Base-by-base conservation (phyloP, 495 filamentous ascomycete species). In the Ramalina intermedia region DNA sequence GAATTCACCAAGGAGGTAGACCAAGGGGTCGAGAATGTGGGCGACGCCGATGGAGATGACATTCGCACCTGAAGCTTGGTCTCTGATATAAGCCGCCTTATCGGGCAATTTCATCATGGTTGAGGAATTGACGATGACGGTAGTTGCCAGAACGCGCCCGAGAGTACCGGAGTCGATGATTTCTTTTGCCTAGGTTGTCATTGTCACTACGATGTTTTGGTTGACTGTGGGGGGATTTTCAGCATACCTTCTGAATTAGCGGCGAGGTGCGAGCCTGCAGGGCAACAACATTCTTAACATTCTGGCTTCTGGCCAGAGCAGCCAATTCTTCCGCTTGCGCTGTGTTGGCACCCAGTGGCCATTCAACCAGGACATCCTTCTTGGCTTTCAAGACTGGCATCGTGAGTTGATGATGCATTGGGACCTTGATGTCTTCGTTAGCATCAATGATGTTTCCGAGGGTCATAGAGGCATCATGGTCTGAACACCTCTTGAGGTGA, bases 311-410 rank as follows among this genome's bases (percentile, higher is more conserved):
- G 1, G 65, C 69, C 3, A 68, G 47, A 1, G 51, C 40, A 0
- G 66, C 64, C 49, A 82, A 48, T 37, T 73, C 68, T 41, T 65
- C 48, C 8, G 64, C 63, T n/a, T 66, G 52, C 6, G 49, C 38
- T 14, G 62, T 41, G 41, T 64, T 66, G 40, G 55, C 47, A 0
- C 54, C 66, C 2, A 73, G 53, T 2, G 68, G 67, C 80, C 80
- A 82, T 56, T 83, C 80, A 21, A 74, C 65, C 47, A 63, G 81
- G 12, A 74, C 71, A 29, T 66, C 60, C 55, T 81, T 81, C n/a
- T 75, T 74, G 0, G 74, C 74, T 16, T 59, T 47, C 8, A 84
- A 41, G 13, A 65, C 67, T 1, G 74, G 72, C 14, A 64, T 56
- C 35, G 69, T 60, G 9, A 69, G 61, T 16, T 58, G 54, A 42